These are phyloP conservation scores for Suhomyces panamericanus DNA, from an alignment of 1,139 yeast genomes.

Conservation along the genomic window DNA sequence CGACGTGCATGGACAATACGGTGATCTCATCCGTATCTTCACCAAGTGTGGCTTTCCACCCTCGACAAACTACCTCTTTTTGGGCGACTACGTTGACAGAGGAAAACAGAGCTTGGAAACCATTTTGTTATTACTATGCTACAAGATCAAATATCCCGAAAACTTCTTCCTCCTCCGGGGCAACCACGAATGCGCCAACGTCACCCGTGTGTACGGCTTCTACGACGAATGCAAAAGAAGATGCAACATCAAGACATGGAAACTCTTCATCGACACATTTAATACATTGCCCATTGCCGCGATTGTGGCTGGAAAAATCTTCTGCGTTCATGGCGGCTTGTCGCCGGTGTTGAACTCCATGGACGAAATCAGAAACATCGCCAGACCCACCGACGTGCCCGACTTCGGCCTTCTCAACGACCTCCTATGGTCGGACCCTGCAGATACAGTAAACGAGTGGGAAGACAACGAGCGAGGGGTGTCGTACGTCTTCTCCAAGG, in stretches of 20 bases:
- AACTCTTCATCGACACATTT: constrained; percentile 87
- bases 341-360: constrained; percentile 87
- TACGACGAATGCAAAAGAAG: constrained; percentile 93
- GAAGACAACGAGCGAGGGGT: constrained; percentile 98
- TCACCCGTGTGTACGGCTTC: constrained; percentile 93
- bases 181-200: constrained; percentile 96
- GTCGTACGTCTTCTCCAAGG: constrained; percentile 90
- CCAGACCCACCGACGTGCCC: constrained; percentile 96
- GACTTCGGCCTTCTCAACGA: constrained; percentile 93
- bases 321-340: constrained; percentile 96
- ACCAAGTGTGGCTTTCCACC: constrained; percentile 99
- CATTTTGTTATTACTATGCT: constrained; percentile 77
- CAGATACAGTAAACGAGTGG: constrained; percentile 94
- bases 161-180: constrained; percentile 91
- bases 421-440: constrained; percentile 94
- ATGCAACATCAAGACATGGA: constrained; percentile 92
- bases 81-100: constrained; percentile 96
- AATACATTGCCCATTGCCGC: constrained; percentile 95
- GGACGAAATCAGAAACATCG: constrained; percentile 89
- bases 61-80: constrained; percentile 80
- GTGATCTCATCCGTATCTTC: constrained; percentile 85
- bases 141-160: constrained; percentile 94
- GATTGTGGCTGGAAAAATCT: constrained; percentile 91
- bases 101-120: constrained; percentile 95
- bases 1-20: constrained; percentile 96